phyloP scores from a whole-genome alignment of 495 filamentous ascomycete species.

The Oleoguttula mirabilis region DNA sequence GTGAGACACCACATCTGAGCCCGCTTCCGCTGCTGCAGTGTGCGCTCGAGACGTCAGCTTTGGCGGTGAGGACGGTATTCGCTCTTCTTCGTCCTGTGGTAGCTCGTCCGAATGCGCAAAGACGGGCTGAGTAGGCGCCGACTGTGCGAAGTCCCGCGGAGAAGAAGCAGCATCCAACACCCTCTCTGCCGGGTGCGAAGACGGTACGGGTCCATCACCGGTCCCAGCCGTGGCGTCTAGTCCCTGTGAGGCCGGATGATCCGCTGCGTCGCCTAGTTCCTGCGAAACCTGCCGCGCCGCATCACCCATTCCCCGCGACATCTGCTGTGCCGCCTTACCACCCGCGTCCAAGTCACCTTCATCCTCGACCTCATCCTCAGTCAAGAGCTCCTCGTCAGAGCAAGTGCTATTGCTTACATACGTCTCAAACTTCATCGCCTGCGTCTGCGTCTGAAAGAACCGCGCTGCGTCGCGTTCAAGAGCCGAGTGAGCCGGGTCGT shows the following conservation, averaged over 20 bases:
- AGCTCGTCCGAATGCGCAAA: too few relatives aligned
- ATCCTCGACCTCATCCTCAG: conserved; percentile 4
- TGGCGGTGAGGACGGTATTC: too few relatives aligned
- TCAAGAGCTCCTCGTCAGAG: neutral
- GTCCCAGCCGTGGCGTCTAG: neutral
- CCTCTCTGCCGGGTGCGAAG: neutral
- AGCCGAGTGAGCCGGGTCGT: conserved; percentile 13
- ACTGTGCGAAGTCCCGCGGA: too few relatives aligned
- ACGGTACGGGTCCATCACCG: neutral
- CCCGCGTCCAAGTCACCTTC: neutral
- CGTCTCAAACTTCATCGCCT: neutral
- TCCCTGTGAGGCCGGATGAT: neutral
- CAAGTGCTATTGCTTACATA: conserved; percentile 1
- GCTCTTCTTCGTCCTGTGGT: too few relatives aligned
- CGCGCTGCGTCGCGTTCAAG: conserved; percentile 17
- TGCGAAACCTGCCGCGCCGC: neutral
- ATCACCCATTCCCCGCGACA: neutral
- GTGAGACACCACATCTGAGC: too few relatives aligned
- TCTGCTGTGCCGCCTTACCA: neutral
- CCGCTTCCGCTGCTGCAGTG: too few relatives aligned
- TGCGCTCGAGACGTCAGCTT: too few relatives aligned
- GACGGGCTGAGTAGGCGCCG: too few relatives aligned
- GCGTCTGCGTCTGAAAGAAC: conserved; percentile 12
- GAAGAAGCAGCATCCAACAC: too few relatives aligned
- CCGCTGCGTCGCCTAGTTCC: neutral